These are phyloP conservation scores for Harringtonia aguacate DNA, from an alignment of 2,329 filamentous ascomycete genomes.

Conservation along the genomic window DNA sequence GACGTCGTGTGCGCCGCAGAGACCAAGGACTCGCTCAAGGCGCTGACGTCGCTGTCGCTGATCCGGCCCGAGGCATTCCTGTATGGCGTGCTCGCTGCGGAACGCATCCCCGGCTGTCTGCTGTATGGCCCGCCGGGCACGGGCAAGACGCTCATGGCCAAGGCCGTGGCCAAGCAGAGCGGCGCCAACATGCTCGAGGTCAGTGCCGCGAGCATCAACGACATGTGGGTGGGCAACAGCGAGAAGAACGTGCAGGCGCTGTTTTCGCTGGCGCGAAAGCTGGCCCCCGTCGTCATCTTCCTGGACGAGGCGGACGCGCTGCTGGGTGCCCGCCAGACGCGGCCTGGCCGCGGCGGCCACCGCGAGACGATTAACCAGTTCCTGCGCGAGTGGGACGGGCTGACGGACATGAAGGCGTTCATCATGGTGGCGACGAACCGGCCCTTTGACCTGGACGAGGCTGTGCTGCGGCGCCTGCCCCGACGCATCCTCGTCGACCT, in stretches of 20 bases:
- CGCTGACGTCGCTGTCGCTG: slow-evolving; percentile 78
- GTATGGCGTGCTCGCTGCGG: slow-evolving; percentile 84
- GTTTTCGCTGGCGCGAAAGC: slow-evolving; percentile 82
- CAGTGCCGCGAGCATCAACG: slow-evolving; percentile 81
- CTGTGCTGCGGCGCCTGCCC: slow-evolving; percentile 66
- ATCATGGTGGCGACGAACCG: slow-evolving; percentile 98
- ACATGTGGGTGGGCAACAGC: slow-evolving; percentile 92
- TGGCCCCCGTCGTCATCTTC: slow-evolving; percentile 88
- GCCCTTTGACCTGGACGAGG: slow-evolving; percentile 88
- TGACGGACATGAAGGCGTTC: slow-evolving; percentile 71
- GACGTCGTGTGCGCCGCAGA: slow-evolving; percentile 76
- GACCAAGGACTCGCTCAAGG: slow-evolving; percentile 79
- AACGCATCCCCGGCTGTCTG: slow-evolving; percentile 82
- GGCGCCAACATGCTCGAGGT: slow-evolving; percentile 74
- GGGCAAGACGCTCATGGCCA: slow-evolving; percentile 60
- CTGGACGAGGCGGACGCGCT: slow-evolving; percentile 95
- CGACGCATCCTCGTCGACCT: slow-evolving; percentile 64
- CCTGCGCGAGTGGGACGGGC: slow-evolving; percentile 90
- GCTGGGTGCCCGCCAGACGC: slow-evolving; percentile 63
- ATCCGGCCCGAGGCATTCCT: slow-evolving; percentile 88
- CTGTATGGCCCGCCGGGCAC: slow-evolving; percentile 82
- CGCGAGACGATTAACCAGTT: slow-evolving; percentile 96
- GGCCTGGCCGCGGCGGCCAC: slow-evolving; percentile 57
- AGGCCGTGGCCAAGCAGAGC: slow-evolving; percentile 57
- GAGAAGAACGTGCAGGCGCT: slow-evolving; percentile 94